Evolutionary conservation across 345 rosid genomes (phyloP), one percentile per base, ranked within the genome.

Genomic region (Gossypium ekmanianum): DNA sequence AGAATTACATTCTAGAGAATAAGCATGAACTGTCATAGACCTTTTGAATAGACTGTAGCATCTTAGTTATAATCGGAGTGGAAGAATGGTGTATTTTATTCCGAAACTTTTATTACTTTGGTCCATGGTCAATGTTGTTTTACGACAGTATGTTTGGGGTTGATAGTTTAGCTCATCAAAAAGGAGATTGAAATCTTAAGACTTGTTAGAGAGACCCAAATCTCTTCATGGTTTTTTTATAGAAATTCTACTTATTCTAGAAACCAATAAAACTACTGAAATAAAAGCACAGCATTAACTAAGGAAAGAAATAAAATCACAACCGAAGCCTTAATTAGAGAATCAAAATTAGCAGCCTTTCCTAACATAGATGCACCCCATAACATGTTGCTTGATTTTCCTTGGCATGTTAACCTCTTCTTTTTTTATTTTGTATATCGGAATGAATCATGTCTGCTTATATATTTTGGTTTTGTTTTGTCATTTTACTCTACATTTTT

Each of bases 361-460:
- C 39, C 39, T 4, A 34, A 34, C 39, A 34, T 34, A 34, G 39
- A 34, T 34, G 39, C 39, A 34, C 7, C 39, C 39, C 39, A 34
- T 34, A 34, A 34, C 39, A 34, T 34, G 39, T 34, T 34, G 54
- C 56, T 47, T 67, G 56, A 67, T 67, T 67, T 48, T 67, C 71
- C 56, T 67, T 12, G 22, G 2, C 34, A 26, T 22, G 56, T 6
- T 11, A n/a, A 18, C 27, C n/a, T 56, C 29, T n/a, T 39, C n/a
- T 34, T 39, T 71, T 29, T 13, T 52, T 52, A 7, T 70, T 10
- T 27, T 54, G 3, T 20, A 52, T 71, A n/a, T 14, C 61, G 5
- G 29, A 55, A 55, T 39, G 13, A 39, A 10, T 27, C 2, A 3
- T 73, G 50, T 17, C 68, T 61, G 13, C 52, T 58, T 74, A 59